Base-by-base conservation (phyloP, 768 basidiomycete species). In the Russula sp. region DNA sequence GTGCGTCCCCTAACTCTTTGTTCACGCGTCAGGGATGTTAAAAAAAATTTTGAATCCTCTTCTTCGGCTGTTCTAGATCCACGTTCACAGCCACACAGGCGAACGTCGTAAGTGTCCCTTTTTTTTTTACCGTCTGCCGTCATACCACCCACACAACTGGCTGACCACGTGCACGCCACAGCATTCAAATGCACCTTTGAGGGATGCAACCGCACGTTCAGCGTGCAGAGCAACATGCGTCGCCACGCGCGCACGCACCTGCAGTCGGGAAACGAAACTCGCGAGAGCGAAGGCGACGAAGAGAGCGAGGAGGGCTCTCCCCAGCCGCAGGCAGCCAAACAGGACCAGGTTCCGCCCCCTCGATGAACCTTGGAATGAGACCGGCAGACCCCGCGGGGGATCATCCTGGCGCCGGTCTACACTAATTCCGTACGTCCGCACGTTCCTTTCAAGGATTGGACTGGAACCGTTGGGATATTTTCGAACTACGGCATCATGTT, bases 141-240 rank as follows among this genome's bases (percentile, higher is more conserved):
- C 56, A 58, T 58, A 61, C 25, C 25, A 29, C 25, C 25, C 25
- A 38, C 60, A 60, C 59, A 60, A 53, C 50, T 49, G 22, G 46
- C 36, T 65, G 45, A 47, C 47, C 47, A 18, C 65, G 60, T 18
- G 16, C 18, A 14, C 56, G 50, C 50, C 60, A 60, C 70, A 91
- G 90, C 90, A 9, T 90, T 87, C 73, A 75, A 79, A 47, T 92
- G 90, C 71, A 84, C 89, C 18, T 81, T 83, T 56, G 82, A 85
- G 65, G 82, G 81, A 61, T 92, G 90, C 74, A 86, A 86, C 7
- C 85, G 89, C 47, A 84, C 85, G 70, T 92, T 92, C 73, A 90
- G 88, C 69, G 90, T 91, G 53, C 83, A 90, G 70, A 90, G 88
- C 73, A 92, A 92, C 76, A 92, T 92, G 90, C 86, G 90, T 64